Evolutionary conservation across 2,329 filamentous ascomycete genomes (phyloP), one percentile per base, ranked within the genome.

Genomic region (Arthroderma sp.): DNA sequence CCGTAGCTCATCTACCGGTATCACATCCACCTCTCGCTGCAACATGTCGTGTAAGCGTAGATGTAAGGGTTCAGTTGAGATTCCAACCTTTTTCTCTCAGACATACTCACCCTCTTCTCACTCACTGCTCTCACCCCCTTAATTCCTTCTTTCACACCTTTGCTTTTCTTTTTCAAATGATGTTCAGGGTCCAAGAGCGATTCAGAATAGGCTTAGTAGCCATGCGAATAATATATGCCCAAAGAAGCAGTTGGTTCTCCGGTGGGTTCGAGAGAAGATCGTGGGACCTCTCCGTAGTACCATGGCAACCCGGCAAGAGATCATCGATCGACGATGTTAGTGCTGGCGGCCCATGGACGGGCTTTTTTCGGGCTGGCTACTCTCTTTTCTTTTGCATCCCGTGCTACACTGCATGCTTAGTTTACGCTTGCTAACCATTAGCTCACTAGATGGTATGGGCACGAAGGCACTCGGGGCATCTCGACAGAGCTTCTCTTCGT

Each of bases 51-150:
- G 47, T 33, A 51, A 51, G 47, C 2, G 13, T 33, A 11, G 28
- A 51, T 51, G 47, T 51, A 51, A 51, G 47, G 28, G 47, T 51
- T 51, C 25, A 51, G 47, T 51, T 51, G 5, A 7, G 25, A 31
- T 51, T 19, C 13, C 47, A 51, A 51, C 47, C 15, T 39, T 51
- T 51, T 51, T 31, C 41, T 11, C 23, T 47, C 41, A 21, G 25
- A 17, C 28, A 31, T 31, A 17, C 8, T 17, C 9, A n/a, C 15
- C 15, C 39, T 44, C 39, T 33, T 39, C 19, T 47, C 11, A 21
- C 21, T 6, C 21, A 6, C 15, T 49, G n/a, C 9, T 49, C 11
- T 2, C 4, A 15, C 21, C 21, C 9, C 28, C 28, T 31, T 13
- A 41, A 41, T 49, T 49, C 44, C 44, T 31, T 49, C 21, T 49